A percentile compares a stretch with the other conserved stretches of the same genome.
Evolutionary conservation across 371 early-diverging fungal species (phyloP).

Genomic region (Nematocida ausubeli): DNA sequence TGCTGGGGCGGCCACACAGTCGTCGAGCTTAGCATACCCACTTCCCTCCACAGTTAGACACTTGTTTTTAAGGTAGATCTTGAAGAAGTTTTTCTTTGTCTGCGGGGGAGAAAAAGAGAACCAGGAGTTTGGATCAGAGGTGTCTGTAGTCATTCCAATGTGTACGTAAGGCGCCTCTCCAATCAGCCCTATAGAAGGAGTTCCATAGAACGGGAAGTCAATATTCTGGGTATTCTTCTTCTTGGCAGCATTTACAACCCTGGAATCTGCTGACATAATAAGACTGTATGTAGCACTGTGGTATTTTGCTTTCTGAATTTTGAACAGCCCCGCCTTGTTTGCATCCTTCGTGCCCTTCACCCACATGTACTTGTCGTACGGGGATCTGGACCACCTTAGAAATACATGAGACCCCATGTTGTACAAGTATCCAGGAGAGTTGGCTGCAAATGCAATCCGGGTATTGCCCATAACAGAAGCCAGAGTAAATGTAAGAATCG

Average conservation of each 20-base stretch:
- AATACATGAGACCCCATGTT: slow-evolving; percentile 33
- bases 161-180: background rate
- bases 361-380: slow-evolving; percentile 12
- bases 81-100: slow-evolving; percentile 18
- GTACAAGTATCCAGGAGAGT: slow-evolving; percentile 38
- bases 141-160: slow-evolving; percentile 16
- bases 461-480: background rate
- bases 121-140: slow-evolving; percentile 1
- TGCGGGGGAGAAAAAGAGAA: slow-evolving; percentile 41
- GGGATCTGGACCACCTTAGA: background rate
- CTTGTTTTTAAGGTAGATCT: slow-evolving; percentile 31
- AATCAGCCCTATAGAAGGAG: background rate
- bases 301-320: slow-evolving; percentile 7
- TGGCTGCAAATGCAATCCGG: background rate
- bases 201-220: slow-evolving; percentile 24
- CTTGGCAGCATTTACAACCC: background rate
- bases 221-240: background rate
- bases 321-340: background rate
- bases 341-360: background rate
- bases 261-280: slow-evolving; percentile 17
- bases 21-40: slow-evolving; percentile 4
- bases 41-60: slow-evolving; percentile 6
- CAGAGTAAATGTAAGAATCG: background rate
- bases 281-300: slow-evolving; percentile 34
- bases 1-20: slow-evolving; percentile 1